phyloP scores from a whole-genome alignment of 352 stramenopile genomes.

The Saprolegnia parasitica region DNA sequence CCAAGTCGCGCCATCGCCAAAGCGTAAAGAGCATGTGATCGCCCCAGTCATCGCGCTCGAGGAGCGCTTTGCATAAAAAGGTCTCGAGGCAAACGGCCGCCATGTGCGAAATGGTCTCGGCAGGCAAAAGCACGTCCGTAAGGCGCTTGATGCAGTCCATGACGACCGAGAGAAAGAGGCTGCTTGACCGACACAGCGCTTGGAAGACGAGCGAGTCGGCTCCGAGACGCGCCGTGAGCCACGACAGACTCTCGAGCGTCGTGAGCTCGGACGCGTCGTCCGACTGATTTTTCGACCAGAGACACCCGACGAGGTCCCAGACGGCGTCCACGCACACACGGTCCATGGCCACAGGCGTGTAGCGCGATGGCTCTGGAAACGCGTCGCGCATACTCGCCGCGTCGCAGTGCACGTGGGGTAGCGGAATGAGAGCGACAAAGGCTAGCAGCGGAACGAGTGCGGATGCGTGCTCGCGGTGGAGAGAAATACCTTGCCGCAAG shows the following conservation, averaged over 20 bases:
- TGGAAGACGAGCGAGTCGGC: slow-evolving; percentile 40
- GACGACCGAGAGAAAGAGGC: neutral
- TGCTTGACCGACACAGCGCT: slow-evolving; percentile 49
- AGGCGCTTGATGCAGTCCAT: neutral
- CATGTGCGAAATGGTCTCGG: neutral
- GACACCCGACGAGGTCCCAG: slow-evolving; percentile 57
- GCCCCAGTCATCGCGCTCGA: slow-evolving; percentile 55
- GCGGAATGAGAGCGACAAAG: slow-evolving; percentile 53
- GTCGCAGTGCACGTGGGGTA: slow-evolving; percentile 53
- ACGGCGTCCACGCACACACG: slow-evolving; percentile 44
- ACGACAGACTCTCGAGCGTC: neutral
- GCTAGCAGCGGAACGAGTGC: slow-evolving; percentile 58
- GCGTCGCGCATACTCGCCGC: slow-evolving; percentile 5
- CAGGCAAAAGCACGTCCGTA: neutral
- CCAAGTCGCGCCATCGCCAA: slow-evolving; percentile 39
- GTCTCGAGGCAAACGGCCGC: slow-evolving; percentile 25
- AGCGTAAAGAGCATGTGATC: slow-evolving; percentile 60
- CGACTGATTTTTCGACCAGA: slow-evolving; percentile 38
- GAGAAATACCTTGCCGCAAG: slow-evolving; percentile 43
- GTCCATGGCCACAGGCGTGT: slow-evolving; percentile 27
- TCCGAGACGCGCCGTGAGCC: neutral
- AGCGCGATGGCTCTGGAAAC: slow-evolving; percentile 19
- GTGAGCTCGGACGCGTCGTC: neutral
- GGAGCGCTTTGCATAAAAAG: slow-evolving; percentile 41
- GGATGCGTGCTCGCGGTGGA: slow-evolving; percentile 45